Evolutionary conservation across 164 flowering plant species (phyloP).

Genomic region (Vitis rotundifolia): DNA sequence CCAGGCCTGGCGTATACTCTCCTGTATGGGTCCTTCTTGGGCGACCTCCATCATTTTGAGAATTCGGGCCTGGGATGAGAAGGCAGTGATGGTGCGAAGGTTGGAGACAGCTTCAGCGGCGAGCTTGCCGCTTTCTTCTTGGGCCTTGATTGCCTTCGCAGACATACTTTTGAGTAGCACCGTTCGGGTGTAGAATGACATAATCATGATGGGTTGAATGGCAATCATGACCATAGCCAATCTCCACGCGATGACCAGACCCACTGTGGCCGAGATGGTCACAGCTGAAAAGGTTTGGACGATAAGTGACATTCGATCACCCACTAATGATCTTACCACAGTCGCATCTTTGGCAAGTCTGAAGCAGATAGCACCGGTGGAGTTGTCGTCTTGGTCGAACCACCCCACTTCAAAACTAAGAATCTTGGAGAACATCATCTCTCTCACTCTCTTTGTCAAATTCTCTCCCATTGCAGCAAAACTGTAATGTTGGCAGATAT

Average conservation of each 20-base stretch:
- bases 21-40: conserved; percentile 61
- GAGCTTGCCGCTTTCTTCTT: conserved; percentile 70
- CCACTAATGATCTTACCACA: conserved; percentile 63
- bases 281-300: conserved; percentile 77
- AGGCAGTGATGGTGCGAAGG: conserved; percentile 72
- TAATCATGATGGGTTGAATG: conserved; percentile 70
- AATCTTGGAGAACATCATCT: background rate
- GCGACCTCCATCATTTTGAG: conserved; percentile 59
- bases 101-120: conserved; percentile 89
- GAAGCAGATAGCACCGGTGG: conserved; percentile 19
- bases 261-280: conserved; percentile 64
- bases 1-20: conserved; percentile 73
- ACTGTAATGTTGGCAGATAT: background rate
- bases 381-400: conserved; percentile 23
- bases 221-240: conserved; percentile 84
- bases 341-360: conserved; percentile 18
- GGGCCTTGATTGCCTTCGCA: conserved; percentile 61
- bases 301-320: conserved; percentile 70
- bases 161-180: conserved; percentile 72
- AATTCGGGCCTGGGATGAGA: conserved; percentile 72
- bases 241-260: conserved; percentile 72
- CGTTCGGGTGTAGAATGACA: conserved; percentile 53
- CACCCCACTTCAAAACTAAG: conserved; percentile 9
- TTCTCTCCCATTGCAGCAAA: conserved; percentile 2
- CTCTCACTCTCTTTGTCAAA: conserved; percentile 1